Evolutionary conservation across 805 yeast species (phyloP).

Genomic region (Tetrapisispora phaffii): DNA sequence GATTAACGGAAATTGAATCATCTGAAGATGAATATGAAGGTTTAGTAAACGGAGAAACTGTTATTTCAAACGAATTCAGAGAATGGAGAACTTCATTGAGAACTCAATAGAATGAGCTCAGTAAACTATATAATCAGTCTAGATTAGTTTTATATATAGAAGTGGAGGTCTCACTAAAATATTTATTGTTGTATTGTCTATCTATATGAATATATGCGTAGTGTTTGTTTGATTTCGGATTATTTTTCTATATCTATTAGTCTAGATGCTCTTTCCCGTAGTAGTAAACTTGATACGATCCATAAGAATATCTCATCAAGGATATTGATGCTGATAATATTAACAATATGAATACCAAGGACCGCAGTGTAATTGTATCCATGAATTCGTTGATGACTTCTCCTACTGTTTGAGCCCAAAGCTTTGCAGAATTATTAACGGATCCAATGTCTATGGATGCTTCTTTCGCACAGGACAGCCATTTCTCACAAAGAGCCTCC

Average conservation of each 20-base stretch:
- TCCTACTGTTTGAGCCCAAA: conserved; percentile 76
- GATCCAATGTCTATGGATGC: neutral
- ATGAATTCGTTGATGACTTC: conserved; percentile 71
- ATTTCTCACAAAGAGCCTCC: conserved; percentile 55
- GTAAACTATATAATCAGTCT: neutral
- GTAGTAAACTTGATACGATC: conserved; percentile 30
- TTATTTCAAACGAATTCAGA: conserved; percentile 42
- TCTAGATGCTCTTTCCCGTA: neutral
- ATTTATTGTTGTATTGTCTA: too few species aligned
- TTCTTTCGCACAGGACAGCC: conserved; percentile 66
- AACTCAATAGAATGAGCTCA: neutral
- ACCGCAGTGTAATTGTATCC: conserved; percentile 59
- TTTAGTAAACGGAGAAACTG: conserved; percentile 31
- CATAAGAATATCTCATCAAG: conserved; percentile 43
- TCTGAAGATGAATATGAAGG: conserved; percentile 30
- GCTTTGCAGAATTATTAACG: conserved; percentile 37
- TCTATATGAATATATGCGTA: neutral
- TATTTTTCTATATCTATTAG: neutral
- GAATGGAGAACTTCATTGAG: conserved; percentile 38
- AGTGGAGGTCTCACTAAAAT: too few species aligned
- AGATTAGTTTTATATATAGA: neutral
- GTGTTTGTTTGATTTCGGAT: neutral
- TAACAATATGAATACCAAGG: conserved; percentile 41
- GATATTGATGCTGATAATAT: conserved; percentile 43
- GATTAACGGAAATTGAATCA: conserved; percentile 37